Percentiles rank a stretch among this genome's conserved stretches.
Evolutionary conservation across 805 yeast genomes (phyloP).

Genomic region (Ogataea haglerorum): DNA sequence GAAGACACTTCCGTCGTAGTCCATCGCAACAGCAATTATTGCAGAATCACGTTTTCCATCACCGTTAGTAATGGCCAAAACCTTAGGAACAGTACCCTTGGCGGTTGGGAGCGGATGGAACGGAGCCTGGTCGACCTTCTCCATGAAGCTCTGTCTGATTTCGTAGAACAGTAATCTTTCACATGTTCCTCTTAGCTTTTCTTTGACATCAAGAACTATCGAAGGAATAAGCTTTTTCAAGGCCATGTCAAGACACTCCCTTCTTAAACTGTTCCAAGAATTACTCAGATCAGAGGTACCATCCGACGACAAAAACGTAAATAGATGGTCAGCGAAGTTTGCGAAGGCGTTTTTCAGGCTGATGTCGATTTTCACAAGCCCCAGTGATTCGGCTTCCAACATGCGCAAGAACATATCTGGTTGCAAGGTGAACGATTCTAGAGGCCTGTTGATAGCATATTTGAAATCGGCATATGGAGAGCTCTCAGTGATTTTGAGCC

Average conservation of each 20-base stretch:
- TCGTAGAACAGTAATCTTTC: constrained; percentile 65
- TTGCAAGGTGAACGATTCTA: constrained; percentile 64
- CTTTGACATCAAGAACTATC: constrained; percentile 75
- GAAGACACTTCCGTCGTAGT: constrained; percentile 74
- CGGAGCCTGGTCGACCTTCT: constrained; percentile 89
- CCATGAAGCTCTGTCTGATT: constrained; percentile 65
- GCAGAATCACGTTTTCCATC: constrained; percentile 85
- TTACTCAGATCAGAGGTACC: constrained; percentile 71
- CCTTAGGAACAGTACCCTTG: constrained; percentile 81
- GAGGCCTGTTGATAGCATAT: constrained; percentile 79
- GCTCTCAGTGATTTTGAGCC: constrained; percentile 68
- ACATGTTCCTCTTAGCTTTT: constrained; percentile 72
- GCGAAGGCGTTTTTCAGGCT: constrained; percentile 45
- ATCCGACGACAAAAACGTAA: constrained; percentile 63
- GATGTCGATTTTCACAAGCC: constrained; percentile 65
- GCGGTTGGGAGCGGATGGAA: constrained; percentile 75
- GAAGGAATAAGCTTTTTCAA: constrained; percentile 63
- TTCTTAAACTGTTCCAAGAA: constrained; percentile 80
- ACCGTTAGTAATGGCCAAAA: constrained; percentile 79
- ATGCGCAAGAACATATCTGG: constrained; percentile 87
- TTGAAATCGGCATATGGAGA: constrained; percentile 87
- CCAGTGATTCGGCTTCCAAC: constrained; percentile 85
- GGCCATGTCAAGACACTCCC: constrained; percentile 61
- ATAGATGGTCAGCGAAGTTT: constrained; percentile 46
- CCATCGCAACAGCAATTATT: constrained; percentile 73